Evolutionary conservation across 306 rosid species (phyloP), one percentile per base, ranked within the genome.

Genomic region (Vigna nakashimae): DNA sequence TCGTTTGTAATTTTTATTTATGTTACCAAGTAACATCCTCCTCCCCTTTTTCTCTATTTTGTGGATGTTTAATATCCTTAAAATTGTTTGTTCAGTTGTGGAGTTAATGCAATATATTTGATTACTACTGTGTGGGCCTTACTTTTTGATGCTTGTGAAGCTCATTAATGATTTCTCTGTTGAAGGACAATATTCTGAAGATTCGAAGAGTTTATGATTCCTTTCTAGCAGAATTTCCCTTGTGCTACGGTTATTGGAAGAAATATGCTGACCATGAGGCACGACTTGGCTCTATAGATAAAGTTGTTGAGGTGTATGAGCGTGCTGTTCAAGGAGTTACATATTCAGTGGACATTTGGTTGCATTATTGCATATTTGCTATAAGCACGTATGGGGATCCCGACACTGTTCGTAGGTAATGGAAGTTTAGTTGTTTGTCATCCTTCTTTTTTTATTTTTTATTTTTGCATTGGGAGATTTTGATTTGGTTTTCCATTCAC

Each of bases 231-330:
- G 99, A 96, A 73, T 96, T 96, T 84, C 99, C 99, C 11, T 73
- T 96, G 85, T 96, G 99, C 83, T 96, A 91, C 79, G 99, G 99
- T 51, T 96, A 96, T 79, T 96, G 99, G 99, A 96, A 96, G 91
- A 96, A 96, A 90, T 96, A 96, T 82, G 97, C 99, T n/a, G 98
- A 96, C 69, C 99, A 96, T 9, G 99, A 92, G 88, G 91, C 94
- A 13, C 98, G 88, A 10, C 83, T 89, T 51, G 98, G 99, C 13
- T 83, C 91, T 22, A 86, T 90, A 8, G 93, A 96, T 69, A 96
- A 96, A 93, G 96, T 96, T 84, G 92, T 96, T 79, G 97, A 92
- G 84, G 97, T 96, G 49, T 96, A 91, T 80, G 99, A 96, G 71
- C 91, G 96, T 62, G 97, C 98, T 52, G 94, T 96, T 79, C 99